These are phyloP conservation scores for Aaosphaeria pasadenensis DNA, from an alignment of 2,329 filamentous ascomycete species.

Conservation along the genomic window DNA sequence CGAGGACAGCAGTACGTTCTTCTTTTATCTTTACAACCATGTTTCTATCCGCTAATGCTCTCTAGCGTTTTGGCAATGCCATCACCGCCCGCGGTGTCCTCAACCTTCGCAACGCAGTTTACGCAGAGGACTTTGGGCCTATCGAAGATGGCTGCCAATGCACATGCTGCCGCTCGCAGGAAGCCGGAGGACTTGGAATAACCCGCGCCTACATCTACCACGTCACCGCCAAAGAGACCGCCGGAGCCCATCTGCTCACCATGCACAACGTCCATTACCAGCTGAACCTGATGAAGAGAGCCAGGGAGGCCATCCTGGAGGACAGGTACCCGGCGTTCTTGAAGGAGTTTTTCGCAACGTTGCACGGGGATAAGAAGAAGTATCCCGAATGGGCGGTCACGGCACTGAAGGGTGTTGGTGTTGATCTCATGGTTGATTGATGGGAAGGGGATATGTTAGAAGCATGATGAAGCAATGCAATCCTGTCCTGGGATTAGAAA, in stretches of 20 bases:
- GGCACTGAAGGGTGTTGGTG: constrained; percentile 73
- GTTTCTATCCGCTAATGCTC: constrained; percentile 1
- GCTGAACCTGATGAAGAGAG: constrained; percentile 74
- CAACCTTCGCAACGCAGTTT: constrained; percentile 76
- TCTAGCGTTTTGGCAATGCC: constrained; percentile 82
- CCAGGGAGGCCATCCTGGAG: constrained; percentile 74
- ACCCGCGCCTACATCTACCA: constrained; percentile 90
- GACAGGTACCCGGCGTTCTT: constrained; percentile 79
- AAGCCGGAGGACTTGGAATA: constrained; percentile 71
- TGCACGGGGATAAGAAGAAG: constrained; percentile 64
- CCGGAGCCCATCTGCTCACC: constrained; percentile 78
- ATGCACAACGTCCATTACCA: constrained; percentile 97
- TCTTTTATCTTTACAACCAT: background rate
- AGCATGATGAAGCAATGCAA: too few species aligned
- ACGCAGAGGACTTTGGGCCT: constrained; percentile 75
- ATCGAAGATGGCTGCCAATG: constrained; percentile 83
- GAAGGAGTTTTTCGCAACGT: constrained; percentile 69
- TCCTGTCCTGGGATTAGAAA: too few species aligned
- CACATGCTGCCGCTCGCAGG: constrained; percentile 65
- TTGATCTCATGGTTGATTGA: constrained; percentile 42
- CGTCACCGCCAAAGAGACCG: constrained; percentile 90
- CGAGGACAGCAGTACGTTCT: constrained; percentile 70
- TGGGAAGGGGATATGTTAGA: background rate
- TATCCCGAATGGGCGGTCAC: constrained; percentile 84
- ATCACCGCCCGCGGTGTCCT: constrained; percentile 78